Conservation (phyloP, 495 filamentous ascomycete species). For the Xylaria cubensis region DNA sequence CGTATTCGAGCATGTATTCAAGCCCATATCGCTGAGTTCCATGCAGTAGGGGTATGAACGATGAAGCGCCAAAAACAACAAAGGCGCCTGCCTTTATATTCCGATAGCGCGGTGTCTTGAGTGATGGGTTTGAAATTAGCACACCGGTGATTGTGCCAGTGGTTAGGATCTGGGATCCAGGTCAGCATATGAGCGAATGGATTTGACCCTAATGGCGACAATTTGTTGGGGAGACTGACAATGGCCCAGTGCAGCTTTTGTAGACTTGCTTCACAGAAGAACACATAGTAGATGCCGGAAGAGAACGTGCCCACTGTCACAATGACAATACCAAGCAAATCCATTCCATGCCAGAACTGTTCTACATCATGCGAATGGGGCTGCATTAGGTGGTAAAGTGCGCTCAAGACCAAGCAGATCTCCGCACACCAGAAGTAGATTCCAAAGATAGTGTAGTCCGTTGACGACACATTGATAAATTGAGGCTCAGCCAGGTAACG, state of each 20-base stretch:
- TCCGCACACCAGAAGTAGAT: constrained; percentile 14
- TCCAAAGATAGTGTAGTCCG: constrained; percentile 2
- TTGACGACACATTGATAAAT: constrained; percentile 8
- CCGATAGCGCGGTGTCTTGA: constrained; percentile 73
- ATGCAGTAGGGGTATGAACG: constrained; percentile 55
- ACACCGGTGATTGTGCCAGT: constrained; percentile 68
- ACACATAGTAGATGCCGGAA: constrained; percentile 77
- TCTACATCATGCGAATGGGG: constrained; percentile 7
- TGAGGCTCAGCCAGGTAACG: constrained; percentile 1
- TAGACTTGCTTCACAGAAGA: constrained; percentile 64
- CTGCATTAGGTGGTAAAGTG: constrained; percentile 6
- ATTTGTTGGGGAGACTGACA: constrained; percentile 47
- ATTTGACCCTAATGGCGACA: not conserved
- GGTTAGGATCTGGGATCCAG: constrained; percentile 63
- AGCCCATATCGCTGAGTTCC: constrained; percentile 59
- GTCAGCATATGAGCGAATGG: constrained; percentile 6
- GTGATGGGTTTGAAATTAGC: constrained; percentile 67
- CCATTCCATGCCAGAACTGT: constrained; percentile 69
- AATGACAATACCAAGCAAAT: constrained; percentile 79
- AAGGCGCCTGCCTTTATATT: constrained; percentile 80
- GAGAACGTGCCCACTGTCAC: constrained; percentile 78
- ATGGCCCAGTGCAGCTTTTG: constrained; percentile 73
- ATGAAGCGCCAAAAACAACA: constrained; percentile 79
- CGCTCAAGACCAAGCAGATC: constrained; percentile 13
- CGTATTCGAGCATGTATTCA: constrained; percentile 12